Evolutionary conservation across 23 red algal species (phyloP), one percentile per base, ranked within the genome.

Genomic region (Gracilaria gracilis): DNA sequence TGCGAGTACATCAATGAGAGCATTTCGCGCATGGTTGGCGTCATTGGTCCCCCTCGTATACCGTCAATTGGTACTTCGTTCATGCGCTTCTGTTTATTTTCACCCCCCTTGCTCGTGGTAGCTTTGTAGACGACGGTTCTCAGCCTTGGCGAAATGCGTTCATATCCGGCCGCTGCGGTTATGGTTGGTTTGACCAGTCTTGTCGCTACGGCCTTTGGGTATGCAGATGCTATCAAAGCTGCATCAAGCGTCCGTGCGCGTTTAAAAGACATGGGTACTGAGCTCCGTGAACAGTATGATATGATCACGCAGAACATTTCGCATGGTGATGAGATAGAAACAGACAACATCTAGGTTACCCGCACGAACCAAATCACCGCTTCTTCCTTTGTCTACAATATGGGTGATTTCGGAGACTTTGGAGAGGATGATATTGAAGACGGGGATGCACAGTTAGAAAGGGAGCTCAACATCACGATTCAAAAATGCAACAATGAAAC

Each of bases 81-180:
- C 40, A 90, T 90, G 87, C 73, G 87, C 57, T 90, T 77, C 49
- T 90, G 87, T 46, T 35, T 90, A 23, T 90, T 90, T 90, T 90
- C 87, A 8, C 87, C 87, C 5, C 87, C 67, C 81, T 62, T 50
- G 37, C 73, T 90, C 16, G 87, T 90, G 24, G 51, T 90, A 27
- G 87, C 87, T 9, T 71, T 90, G 73, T 90, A 75, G 87, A 90
- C 87, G 44, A 90, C 64, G 0, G 44, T 90, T 39, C 57, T 90
- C 14, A 79, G 87, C 64, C 72, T 90, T 29, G 87, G 87, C n/a
- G 87, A 90, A 39, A 77, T 80, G 74, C 39, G 75, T 49, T 80
- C 67, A 21, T 90, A 81, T 58, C 67, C 87, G 32, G 87, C 87
- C 19, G 87, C 87, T 2, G 87, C 87, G 24, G 87, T 81, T 73